A percentile compares a stretch with the other conserved stretches of the same genome.
Conservation (phyloP, 2,329 filamentous ascomycete species). For the Stenocarpella maydis region DNA sequence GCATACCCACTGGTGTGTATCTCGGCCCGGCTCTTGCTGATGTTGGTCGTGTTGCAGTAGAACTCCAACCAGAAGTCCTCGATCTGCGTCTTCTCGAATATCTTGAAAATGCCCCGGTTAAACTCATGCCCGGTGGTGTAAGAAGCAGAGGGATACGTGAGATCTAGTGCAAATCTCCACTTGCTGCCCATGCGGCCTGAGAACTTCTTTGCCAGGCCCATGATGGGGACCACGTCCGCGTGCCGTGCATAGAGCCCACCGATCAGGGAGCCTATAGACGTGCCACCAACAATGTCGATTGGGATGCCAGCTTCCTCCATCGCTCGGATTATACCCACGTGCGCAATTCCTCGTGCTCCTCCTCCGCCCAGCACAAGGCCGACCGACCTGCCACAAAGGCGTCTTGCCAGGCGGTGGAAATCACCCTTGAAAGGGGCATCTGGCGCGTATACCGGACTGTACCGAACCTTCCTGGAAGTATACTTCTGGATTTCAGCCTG, state of each 20-base stretch:
- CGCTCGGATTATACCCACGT: constrained; percentile 92
- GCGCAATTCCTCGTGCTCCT: constrained; percentile 88
- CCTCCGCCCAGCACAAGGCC: constrained; percentile 94
- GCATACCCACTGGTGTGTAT: constrained; percentile 97
- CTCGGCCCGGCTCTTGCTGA: constrained; percentile 90
- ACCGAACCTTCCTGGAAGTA: constrained; percentile 89
- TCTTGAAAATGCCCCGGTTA: constrained; percentile 98
- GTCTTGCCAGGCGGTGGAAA: constrained; percentile 89
- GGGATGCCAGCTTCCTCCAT: constrained; percentile 96
- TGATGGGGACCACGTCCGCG: constrained; percentile 96
- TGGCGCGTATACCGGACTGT: constrained; percentile 87
- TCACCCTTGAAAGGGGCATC: constrained; percentile 96
- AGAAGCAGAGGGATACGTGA: constrained; percentile 95
- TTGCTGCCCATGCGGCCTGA: constrained; percentile 98
- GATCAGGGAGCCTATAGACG: constrained; percentile 95
- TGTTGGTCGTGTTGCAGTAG: constrained; percentile 99
- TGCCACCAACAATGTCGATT: constrained; percentile 93
- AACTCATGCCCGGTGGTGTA: constrained; percentile 99
- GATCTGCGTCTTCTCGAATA: constrained; percentile 95
- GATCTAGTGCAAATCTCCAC: constrained; percentile 95
- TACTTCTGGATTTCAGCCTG: constrained; percentile 99
- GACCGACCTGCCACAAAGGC: constrained; percentile 92
- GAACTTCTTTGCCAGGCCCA: constrained; percentile 96
- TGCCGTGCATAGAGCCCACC: constrained; percentile 95
- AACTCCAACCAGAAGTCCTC: constrained; percentile 99